Evolutionary conservation across 2,329 filamentous ascomycete genomes (phyloP).

Genomic region (Diaporthe sp.): DNA sequence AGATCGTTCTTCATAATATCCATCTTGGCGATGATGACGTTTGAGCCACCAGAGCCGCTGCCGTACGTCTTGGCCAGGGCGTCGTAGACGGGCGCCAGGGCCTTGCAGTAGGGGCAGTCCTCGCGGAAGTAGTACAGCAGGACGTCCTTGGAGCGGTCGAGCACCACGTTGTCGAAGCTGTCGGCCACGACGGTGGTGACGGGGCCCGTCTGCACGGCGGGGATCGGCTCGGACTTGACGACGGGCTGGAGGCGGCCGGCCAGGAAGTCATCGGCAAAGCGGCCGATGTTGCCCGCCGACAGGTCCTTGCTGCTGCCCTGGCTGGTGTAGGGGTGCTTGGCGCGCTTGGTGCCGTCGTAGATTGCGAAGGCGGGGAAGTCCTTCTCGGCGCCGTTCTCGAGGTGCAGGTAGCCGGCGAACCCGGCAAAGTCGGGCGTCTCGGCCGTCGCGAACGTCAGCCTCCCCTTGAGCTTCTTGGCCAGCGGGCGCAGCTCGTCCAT

Average conservation of each 20-base stretch:
- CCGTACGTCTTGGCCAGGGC: constrained; percentile 84
- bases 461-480: constrained; percentile 91
- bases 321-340: constrained; percentile 95
- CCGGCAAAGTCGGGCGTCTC: constrained; percentile 94
- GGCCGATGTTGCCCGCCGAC: constrained; percentile 73
- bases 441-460: constrained; percentile 97
- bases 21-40: constrained; percentile 95
- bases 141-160: constrained; percentile 96
- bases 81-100: constrained; percentile 94
- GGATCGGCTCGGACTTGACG: constrained; percentile 98
- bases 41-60: constrained; percentile 80
- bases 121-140: constrained; percentile 98
- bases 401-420: constrained; percentile 96
- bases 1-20: constrained; percentile 97
- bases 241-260: constrained; percentile 91
- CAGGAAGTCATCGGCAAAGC: constrained; percentile 87
- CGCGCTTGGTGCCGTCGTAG: constrained; percentile 93
- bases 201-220: constrained; percentile 89
- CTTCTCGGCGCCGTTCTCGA: constrained; percentile 78
- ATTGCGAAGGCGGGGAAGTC: constrained; percentile 97
- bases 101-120: constrained; percentile 99
- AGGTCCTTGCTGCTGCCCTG: constrained; percentile 79
- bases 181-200: constrained; percentile 92
- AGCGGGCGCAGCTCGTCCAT: constrained; percentile 82
- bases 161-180: constrained; percentile 90